These are phyloP conservation scores for Hansenula lynferdii DNA, from an alignment of 1,139 yeast genomes.

Conservation along the genomic window DNA sequence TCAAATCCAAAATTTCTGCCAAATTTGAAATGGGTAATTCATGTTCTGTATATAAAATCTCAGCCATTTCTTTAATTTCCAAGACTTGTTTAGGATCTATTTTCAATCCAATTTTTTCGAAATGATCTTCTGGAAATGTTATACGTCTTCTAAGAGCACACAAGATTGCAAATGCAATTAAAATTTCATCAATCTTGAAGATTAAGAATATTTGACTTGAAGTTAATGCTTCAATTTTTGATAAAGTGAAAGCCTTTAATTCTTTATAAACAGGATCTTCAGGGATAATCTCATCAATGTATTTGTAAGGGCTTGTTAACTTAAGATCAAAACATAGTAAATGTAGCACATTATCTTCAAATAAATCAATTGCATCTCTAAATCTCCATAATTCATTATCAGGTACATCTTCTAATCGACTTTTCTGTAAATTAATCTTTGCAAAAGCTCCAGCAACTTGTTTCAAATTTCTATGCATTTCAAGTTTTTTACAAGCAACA, in stretches of 20 bases:
- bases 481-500: slow-evolving; percentile 17
- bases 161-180: slow-evolving; percentile 4
- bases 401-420: neutral
- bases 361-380: slow-evolving; percentile 11
- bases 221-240: neutral
- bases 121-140: slow-evolving; percentile 11
- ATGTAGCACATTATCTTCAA: slow-evolving; percentile 17
- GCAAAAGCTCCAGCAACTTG: slow-evolving; percentile 5
- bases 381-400: slow-evolving; percentile 7
- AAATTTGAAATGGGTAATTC: neutral
- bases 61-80: neutral
- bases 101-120: neutral
- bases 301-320: slow-evolving; percentile 12
- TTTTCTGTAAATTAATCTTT: neutral
- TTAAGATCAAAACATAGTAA: slow-evolving; percentile 19
- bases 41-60: neutral
- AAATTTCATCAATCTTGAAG: slow-evolving; percentile 4
- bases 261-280: neutral
- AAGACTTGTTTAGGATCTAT: neutral
- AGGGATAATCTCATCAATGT: neutral
- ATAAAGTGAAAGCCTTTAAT: neutral
- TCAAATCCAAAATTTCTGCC: neutral
- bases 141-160: neutral
- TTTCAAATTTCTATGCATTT: slow-evolving; percentile 10
- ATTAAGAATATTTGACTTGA: slow-evolving; percentile 9